phyloP scores from a whole-genome alignment of 2,329 filamentous ascomycete genomes.

The Cytospora leucostoma region DNA sequence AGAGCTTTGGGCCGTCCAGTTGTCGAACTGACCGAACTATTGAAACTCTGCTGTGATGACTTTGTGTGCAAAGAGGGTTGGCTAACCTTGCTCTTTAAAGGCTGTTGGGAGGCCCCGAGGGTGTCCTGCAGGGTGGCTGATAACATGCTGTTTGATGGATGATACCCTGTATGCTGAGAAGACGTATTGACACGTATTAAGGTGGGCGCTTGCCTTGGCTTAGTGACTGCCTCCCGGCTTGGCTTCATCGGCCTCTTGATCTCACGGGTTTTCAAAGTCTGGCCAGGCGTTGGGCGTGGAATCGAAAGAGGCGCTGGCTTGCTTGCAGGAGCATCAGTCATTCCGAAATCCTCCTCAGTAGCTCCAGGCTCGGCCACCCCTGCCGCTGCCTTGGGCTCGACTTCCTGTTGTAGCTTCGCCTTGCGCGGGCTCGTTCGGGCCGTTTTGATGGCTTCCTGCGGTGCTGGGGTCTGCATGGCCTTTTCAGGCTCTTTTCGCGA shows the following conservation, averaged over 20 bases:
- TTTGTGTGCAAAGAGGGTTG: slow-evolving; percentile 65
- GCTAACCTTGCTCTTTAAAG: slow-evolving; percentile 65
- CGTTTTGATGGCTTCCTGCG: slow-evolving; percentile 47
- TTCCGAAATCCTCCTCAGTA: slow-evolving; percentile 52
- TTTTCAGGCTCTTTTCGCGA: slow-evolving; percentile 57
- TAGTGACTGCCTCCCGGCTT: slow-evolving; percentile 58
- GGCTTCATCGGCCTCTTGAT: slow-evolving; percentile 64
- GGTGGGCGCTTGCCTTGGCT: slow-evolving; percentile 68
- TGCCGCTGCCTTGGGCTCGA: slow-evolving; percentile 38
- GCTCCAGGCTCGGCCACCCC: slow-evolving; percentile 37
- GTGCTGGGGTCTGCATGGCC: slow-evolving; percentile 34
- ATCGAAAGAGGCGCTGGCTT: slow-evolving; percentile 62
- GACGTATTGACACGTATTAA: slow-evolving; percentile 71
- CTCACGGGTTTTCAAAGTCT: slow-evolving; percentile 53
- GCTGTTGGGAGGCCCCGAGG: slow-evolving; percentile 45
- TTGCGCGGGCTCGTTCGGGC: slow-evolving; percentile 57
- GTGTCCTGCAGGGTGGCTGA: slow-evolving; percentile 62
- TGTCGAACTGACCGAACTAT: slow-evolving; percentile 60
- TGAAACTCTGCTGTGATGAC: slow-evolving; percentile 60
- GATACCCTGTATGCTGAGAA: slow-evolving; percentile 61
- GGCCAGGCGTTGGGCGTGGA: slow-evolving; percentile 51
- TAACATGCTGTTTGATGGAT: slow-evolving; percentile 59
- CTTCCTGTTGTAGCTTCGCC: slow-evolving; percentile 37
- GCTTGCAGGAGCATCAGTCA: slow-evolving; percentile 54
- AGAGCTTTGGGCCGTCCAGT: slow-evolving; percentile 69